Conservation (phyloP, 495 filamentous ascomycete genomes). For the Penicillium coffeae region DNA sequence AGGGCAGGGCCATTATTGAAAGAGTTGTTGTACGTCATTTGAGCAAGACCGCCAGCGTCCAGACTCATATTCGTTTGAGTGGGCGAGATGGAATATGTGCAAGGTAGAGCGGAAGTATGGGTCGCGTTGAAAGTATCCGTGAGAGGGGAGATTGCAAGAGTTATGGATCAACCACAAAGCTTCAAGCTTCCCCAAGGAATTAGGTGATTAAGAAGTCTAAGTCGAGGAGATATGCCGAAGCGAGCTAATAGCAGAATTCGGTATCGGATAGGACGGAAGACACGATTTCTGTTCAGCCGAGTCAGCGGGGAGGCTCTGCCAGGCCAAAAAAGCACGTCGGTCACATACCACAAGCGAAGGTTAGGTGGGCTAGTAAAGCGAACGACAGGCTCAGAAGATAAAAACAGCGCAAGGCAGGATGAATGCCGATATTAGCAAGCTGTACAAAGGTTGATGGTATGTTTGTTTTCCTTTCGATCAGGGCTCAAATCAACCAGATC, state of each 20-base stretch:
- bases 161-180: constrained; percentile 34
- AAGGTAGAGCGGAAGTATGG: constrained; percentile 17
- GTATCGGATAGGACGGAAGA: constrained; percentile 3
- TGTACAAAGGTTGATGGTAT: constrained; percentile 17
- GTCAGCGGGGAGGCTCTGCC: constrained; percentile 11
- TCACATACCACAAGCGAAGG: constrained; percentile 23
- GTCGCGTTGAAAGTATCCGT: constrained; percentile 11
- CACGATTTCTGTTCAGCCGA: constrained; percentile 12
- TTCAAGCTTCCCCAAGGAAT: constrained; percentile 27
- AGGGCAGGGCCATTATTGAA: constrained; percentile 60
- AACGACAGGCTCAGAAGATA: constrained; percentile 13
- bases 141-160: constrained; percentile 10
- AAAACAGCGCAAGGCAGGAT: constrained; percentile 3
- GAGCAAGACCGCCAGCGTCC: constrained; percentile 99
- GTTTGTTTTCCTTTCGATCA: constrained; percentile 2
- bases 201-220: constrained; percentile 36
- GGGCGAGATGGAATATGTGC: constrained; percentile 34
- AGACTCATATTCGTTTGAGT: constrained; percentile 62
- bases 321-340: not conserved
- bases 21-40: constrained; percentile 89
- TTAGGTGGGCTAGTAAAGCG: constrained; percentile 13
- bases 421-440: constrained; percentile 19
- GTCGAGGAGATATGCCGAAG: constrained; percentile 17
- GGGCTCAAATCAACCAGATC: not conserved
- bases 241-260: constrained; percentile 12